phyloP scores from a whole-genome alignment of 495 filamentous ascomycete genomes.

The Penicillium waksmanii region DNA sequence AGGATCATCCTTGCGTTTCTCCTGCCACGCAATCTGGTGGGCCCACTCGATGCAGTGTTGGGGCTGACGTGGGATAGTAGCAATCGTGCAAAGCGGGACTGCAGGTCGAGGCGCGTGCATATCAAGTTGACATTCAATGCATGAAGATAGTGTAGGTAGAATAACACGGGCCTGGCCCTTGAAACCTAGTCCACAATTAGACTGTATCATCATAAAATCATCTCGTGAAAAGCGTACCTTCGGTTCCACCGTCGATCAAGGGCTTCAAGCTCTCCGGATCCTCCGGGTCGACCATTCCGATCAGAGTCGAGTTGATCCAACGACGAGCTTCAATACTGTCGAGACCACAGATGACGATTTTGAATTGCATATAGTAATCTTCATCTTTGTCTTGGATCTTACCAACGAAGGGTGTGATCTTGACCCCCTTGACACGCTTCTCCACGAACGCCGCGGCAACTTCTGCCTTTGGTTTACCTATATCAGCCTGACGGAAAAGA shows the following conservation, averaged over 20 bases:
- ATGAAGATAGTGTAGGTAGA: constrained; percentile 86
- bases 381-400: constrained; percentile 98
- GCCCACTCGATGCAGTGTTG: constrained; percentile 99
- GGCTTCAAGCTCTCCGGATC: constrained; percentile 85
- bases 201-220: neutral
- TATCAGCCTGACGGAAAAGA: constrained; percentile 88
- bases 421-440: constrained; percentile 83
- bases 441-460: constrained; percentile 91
- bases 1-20: constrained; percentile 56
- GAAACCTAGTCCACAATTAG: constrained; percentile 63
- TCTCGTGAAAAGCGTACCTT: constrained; percentile 58
- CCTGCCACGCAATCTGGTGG: constrained; percentile 81
- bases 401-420: constrained; percentile 89
- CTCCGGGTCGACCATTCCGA: constrained; percentile 83
- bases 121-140: constrained; percentile 97
- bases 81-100: constrained; percentile 95
- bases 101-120: constrained; percentile 95
- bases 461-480: constrained; percentile 92
- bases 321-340: constrained; percentile 96
- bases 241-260: constrained; percentile 94
- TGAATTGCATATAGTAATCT: constrained; percentile 98
- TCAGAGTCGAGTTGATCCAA: constrained; percentile 96
- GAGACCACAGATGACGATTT: constrained; percentile 90
- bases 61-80: constrained; percentile 94
- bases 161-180: constrained; percentile 97